A percentile compares a stretch with the other conserved stretches of the same genome.
Conservation (phyloP, 2,329 filamentous ascomycete species). For the Emmonsiellopsis sp. region DNA sequence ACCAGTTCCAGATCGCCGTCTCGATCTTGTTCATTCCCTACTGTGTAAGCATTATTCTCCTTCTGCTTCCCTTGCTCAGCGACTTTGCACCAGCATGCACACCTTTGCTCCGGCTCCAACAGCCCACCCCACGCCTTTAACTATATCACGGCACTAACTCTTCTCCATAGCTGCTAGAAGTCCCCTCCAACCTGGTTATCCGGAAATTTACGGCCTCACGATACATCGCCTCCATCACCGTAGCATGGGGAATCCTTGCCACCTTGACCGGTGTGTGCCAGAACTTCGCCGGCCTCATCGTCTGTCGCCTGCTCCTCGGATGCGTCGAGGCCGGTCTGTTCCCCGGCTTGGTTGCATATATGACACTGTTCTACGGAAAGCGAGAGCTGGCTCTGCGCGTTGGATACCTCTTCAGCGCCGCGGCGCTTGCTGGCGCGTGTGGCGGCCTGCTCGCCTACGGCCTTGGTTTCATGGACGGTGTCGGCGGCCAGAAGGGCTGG, state of each 20-base stretch:
- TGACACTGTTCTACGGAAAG: slow-evolving; percentile 69
- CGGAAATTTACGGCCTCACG: slow-evolving; percentile 53
- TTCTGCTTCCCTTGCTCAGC: background rate
- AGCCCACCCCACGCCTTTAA: background rate
- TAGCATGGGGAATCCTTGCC: slow-evolving; percentile 45
- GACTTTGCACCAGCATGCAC: background rate
- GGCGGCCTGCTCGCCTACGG: slow-evolving; percentile 66
- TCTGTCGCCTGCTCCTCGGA: slow-evolving; percentile 59
- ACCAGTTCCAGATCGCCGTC: slow-evolving; percentile 60
- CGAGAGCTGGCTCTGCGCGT: slow-evolving; percentile 62
- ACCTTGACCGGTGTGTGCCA: slow-evolving; percentile 54
- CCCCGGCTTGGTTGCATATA: slow-evolving; percentile 57
- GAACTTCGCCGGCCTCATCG: slow-evolving; percentile 57
- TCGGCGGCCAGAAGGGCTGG: slow-evolving; percentile 57
- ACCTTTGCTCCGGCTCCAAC: slow-evolving; percentile 9
- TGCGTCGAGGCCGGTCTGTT: slow-evolving; percentile 61
- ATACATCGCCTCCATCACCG: slow-evolving; percentile 48
- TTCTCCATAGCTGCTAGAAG: slow-evolving; percentile 43
- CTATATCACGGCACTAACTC: slow-evolving; percentile 5
- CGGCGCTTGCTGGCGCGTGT: slow-evolving; percentile 61
- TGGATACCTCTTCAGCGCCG: slow-evolving; percentile 56
- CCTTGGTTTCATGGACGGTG: slow-evolving; percentile 63
- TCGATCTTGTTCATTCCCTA: slow-evolving; percentile 61
- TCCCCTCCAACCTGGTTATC: slow-evolving; percentile 56
- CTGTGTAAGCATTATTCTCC: slow-evolving; percentile 29